Evolutionary conservation across 805 yeast genomes (phyloP), one percentile per base, ranked within the genome.

Genomic region (Myxozyma kluyveri): DNA sequence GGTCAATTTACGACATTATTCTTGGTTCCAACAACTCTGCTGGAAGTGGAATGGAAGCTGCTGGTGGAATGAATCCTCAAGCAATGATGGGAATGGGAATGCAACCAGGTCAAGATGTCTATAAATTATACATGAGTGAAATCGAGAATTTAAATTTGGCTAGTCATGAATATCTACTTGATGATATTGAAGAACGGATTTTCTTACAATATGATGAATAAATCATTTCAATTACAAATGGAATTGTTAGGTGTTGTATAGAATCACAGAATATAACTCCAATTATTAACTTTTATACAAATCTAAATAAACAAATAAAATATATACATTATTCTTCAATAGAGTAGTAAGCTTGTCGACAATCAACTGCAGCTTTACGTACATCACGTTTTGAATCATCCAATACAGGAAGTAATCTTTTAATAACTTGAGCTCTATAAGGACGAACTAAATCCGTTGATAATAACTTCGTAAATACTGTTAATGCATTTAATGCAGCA

Each of bases 361-460:
- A 80, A 60, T 85, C 88, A 47, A 86, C 82, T 4, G 91, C 85
- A 46, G 80, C 75, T 65, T 81, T 84, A 64, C 99, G 78, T 1
- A 91, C 87, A 2, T 68, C 70, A 67, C 99, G 78, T 64, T 75
- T 83, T 43, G 75, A 76, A 66, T 91, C 96, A 60, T 85, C 93
- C 57, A 93, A 71, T 0, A 78, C 82, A 0, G 63, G 65, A 1
- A 70, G 72, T 41, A 86, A 69, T 12, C 72, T 74, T 18, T 61
- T 66, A 33, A 86, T 71, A 9, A 87, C 71, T 9, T 66, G 67
- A 3, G 64, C 65, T 63, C 77, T 80, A 62, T 75, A 84, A 3
- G 83, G 82, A 21, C 78, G 69, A 48, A 84, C 62, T 18, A 71
- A 63, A 17, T 68, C 70, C 51, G 74, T 58, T 2, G 69, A 70